These are phyloP conservation scores for Vigna radiata DNA, from an alignment of 306 rosid species.

Conservation along the genomic window DNA sequence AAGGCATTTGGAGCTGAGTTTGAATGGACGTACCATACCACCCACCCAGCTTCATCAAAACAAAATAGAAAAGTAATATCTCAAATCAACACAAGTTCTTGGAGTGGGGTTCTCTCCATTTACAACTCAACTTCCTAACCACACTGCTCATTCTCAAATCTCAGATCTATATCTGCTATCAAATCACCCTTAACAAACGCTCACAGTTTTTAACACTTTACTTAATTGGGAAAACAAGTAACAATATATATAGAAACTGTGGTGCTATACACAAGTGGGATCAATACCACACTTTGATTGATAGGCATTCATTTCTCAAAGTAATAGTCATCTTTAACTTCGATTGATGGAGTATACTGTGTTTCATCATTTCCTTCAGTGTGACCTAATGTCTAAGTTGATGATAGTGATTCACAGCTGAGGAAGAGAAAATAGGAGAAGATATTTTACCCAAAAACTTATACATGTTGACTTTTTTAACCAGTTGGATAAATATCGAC, in stretches of 20 bases:
- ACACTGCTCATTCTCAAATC: not conserved
- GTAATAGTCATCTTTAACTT: not conserved
- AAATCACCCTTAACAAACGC: not conserved
- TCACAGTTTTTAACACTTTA: not conserved
- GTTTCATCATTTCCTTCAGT: not conserved
- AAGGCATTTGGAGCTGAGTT: slow-evolving; percentile 41
- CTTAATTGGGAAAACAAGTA: not conserved
- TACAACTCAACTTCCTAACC: not conserved
- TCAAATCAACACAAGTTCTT: slow-evolving; percentile 34
- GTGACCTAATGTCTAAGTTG: not conserved
- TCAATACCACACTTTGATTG: slow-evolving; percentile 12
- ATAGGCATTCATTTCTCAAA: not conserved
- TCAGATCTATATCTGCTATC: slow-evolving; percentile 17
- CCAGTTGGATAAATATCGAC: not conserved
- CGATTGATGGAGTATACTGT: not conserved
- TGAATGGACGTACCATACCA: slow-evolving; percentile 45
- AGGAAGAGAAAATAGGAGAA: not conserved
- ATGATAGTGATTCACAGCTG: not conserved
- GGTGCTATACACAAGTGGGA: too few species aligned
- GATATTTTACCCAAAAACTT: not conserved
- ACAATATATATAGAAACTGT: not conserved
- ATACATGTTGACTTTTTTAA: not conserved
- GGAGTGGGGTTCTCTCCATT: slow-evolving; percentile 3
- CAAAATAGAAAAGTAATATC: slow-evolving; percentile 33
- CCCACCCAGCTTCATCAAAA: slow-evolving; percentile 19